These are phyloP conservation scores for Alternaria sp. DNA, from an alignment of 2,329 filamentous ascomycete species.

Conservation along the genomic window DNA sequence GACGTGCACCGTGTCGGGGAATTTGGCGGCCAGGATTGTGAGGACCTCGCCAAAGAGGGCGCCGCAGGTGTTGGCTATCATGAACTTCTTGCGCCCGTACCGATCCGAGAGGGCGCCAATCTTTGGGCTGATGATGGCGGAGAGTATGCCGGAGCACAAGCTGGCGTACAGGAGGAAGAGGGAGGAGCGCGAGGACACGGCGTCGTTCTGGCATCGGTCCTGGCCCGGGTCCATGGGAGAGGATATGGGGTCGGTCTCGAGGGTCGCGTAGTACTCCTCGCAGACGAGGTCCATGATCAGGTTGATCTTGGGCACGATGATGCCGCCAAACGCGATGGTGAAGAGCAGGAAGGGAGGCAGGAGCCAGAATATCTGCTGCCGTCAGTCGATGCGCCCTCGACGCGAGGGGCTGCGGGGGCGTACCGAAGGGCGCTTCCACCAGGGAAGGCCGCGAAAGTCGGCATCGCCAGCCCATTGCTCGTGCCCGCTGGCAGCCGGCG, in stretches of 20 bases:
- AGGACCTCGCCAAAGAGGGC: slow-evolving; percentile 76
- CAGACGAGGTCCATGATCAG: slow-evolving; percentile 86
- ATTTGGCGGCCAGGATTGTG: slow-evolving; percentile 78
- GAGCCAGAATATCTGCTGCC: slow-evolving; percentile 76
- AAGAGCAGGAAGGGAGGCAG: slow-evolving; percentile 80
- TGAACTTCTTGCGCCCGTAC: slow-evolving; percentile 77
- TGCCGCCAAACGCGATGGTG: slow-evolving; percentile 83
- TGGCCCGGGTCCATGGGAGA: slow-evolving; percentile 50
- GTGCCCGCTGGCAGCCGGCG: slow-evolving; percentile 4
- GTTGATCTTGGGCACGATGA: slow-evolving; percentile 85
- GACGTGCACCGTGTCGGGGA: slow-evolving; percentile 74
- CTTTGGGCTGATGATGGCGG: slow-evolving; percentile 81
- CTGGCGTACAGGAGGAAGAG: slow-evolving; percentile 79
- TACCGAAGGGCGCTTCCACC: slow-evolving; percentile 61
- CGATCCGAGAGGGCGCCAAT: slow-evolving; percentile 86
- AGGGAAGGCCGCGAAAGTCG: slow-evolving; percentile 52
- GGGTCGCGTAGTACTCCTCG: slow-evolving; percentile 76
- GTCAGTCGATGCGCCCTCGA: slow-evolving; percentile 7
- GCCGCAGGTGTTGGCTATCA: slow-evolving; percentile 76
- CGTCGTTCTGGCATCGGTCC: slow-evolving; percentile 75
- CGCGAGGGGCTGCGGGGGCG: slow-evolving; percentile 17
- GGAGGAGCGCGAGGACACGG: slow-evolving; percentile 78
- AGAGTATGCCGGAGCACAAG: slow-evolving; percentile 75
- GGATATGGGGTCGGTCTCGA: slow-evolving; percentile 44
- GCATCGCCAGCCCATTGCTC: slow-evolving; percentile 42